Evolutionary conservation across 331 rosid genomes (phyloP).

Genomic region (Prunus yedoensis): DNA sequence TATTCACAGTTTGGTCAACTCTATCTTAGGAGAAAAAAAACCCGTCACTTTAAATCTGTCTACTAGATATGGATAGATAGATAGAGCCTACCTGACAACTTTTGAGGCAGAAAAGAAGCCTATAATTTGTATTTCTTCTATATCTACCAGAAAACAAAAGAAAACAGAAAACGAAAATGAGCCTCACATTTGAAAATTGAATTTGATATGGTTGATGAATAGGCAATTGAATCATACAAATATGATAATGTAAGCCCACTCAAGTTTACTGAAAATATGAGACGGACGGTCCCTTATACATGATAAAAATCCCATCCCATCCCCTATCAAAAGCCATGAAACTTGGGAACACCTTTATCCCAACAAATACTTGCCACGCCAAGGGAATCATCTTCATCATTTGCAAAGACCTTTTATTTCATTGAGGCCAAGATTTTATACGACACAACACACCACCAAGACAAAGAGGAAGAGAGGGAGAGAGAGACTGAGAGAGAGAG

Average conservation of each 20-base stretch:
- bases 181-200: too few relatives aligned
- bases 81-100: slow-evolving; percentile 4
- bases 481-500: slow-evolving; percentile 21
- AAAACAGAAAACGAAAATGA: neutral
- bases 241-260: slow-evolving; percentile 13
- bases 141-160: neutral
- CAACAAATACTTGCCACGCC: slow-evolving; percentile 57
- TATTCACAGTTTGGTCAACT: slow-evolving; percentile 24
- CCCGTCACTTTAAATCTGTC: neutral
- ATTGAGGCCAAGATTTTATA: too few relatives aligned
- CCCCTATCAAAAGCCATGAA: slow-evolving; percentile 1
- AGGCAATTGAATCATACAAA: neutral
- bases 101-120: neutral
- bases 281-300: slow-evolving; percentile 10
- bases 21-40: slow-evolving; percentile 7
- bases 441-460: neutral
- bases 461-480: slow-evolving; percentile 30
- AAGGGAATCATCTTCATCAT: slow-evolving; percentile 49
- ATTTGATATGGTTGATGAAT: neutral
- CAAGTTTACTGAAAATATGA: neutral
- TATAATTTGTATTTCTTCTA: neutral
- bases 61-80: neutral
- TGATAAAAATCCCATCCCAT: neutral
- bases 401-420: slow-evolving; percentile 25
- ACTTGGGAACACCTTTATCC: slow-evolving; percentile 19